Evolutionary conservation across 2,329 filamentous ascomycete species (phyloP), one percentile per base, ranked within the genome.

Genomic region (Raffaelea albimanens): DNA sequence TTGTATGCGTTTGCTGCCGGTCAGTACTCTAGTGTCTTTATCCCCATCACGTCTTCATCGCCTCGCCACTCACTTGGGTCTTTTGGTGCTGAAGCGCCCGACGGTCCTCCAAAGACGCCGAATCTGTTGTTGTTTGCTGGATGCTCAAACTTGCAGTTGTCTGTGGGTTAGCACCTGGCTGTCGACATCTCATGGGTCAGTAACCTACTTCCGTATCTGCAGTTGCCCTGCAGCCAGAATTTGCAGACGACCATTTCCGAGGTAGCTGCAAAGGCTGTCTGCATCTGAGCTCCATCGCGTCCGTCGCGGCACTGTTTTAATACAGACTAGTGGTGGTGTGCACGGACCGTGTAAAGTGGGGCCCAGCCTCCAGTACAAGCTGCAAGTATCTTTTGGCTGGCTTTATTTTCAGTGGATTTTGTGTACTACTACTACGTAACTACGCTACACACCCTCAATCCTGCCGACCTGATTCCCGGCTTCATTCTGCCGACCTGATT

Each of bases 61-160:
- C n/a, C 10, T 34, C 22, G 11, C 20, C n/a, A 25, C 52, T 39
- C 23, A 51, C 46, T 31, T 4, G 22, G 44, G 4, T 43, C 39
- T 11, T 43, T 39, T 9, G 44, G 13, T 1, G 44, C n/a, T 8
- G 43, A 3, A 11, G 13, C 25, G 42, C 51, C 54, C 1, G 45
- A 41, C 16, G 45, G 34, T 31, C 41, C 36, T 7, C 55, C 55
- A 18, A 64, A 59, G 21, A 53, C 55, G 33, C 73, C 73, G 55
- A 84, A 87, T 18, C 80, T 75, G 57, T 83, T 83, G 52, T 57
- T 59, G 45, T 63, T 67, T 22, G 52, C 50, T 10, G 65, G 72
- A 55, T 80, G 75, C 48, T 80, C 75, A 57, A 72, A 76, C 47
- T 71, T 67, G 57, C 77, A 81, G 43, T 59, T 67, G 42, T 66